These are phyloP conservation scores for Dryadomyces quercivorus DNA, from an alignment of 2,329 filamentous ascomycete species.

Conservation along the genomic window DNA sequence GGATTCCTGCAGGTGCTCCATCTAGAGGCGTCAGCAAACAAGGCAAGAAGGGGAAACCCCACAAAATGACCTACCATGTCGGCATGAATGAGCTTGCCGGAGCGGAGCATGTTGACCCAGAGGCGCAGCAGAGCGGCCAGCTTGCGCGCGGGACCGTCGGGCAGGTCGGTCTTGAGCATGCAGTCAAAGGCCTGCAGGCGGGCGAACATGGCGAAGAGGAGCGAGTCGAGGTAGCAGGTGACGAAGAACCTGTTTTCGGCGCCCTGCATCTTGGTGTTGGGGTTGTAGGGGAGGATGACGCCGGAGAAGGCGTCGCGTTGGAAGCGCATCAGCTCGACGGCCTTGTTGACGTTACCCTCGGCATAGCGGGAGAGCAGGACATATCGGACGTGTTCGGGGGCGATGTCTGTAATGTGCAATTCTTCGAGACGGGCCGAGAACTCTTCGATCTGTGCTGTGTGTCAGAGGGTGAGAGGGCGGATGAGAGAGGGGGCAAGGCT, in stretches of 20 bases:
- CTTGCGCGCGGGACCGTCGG: slow-evolving; percentile 57
- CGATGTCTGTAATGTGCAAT: slow-evolving; percentile 32
- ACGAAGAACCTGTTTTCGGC: slow-evolving; percentile 77
- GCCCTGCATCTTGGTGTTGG: slow-evolving; percentile 61
- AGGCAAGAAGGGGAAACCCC: background rate
- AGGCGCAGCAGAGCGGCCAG: slow-evolving; percentile 69
- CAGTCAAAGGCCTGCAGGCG: slow-evolving; percentile 83
- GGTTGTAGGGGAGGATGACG: slow-evolving; percentile 62
- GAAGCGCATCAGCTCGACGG: slow-evolving; percentile 64
- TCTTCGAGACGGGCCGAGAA: slow-evolving; percentile 28
- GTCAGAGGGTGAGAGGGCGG: background rate
- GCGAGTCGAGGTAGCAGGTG: slow-evolving; percentile 87
- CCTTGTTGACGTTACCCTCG: slow-evolving; percentile 58
- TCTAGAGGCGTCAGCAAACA: background rate
- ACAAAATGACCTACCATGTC: slow-evolving; percentile 53
- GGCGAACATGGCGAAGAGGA: slow-evolving; percentile 94
- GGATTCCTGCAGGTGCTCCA: slow-evolving; percentile 54
- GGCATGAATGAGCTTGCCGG: slow-evolving; percentile 70
- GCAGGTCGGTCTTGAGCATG: slow-evolving; percentile 73
- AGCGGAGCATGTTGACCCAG: slow-evolving; percentile 87
- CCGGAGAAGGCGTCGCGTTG: slow-evolving; percentile 74
- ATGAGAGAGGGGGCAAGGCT: background rate
- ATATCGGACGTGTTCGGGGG: slow-evolving; percentile 44
- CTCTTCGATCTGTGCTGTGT: slow-evolving; percentile 25
- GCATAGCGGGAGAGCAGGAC: slow-evolving; percentile 51